Evolutionary conservation across 805 yeast species (phyloP).

Genomic region (Hanseniaspora clermontiae): DNA sequence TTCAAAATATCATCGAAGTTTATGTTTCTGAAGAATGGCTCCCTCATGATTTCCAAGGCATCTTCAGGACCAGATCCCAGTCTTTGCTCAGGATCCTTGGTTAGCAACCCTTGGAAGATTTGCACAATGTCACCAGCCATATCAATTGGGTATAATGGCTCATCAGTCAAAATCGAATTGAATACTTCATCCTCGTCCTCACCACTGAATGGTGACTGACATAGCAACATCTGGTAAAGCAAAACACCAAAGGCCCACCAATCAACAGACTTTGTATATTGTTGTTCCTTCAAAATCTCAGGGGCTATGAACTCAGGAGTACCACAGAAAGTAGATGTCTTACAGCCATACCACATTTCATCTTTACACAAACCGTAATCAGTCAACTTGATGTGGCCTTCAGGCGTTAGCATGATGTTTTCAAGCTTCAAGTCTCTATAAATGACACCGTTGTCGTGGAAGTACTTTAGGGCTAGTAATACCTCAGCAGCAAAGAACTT

Average conservation of each 20-base stretch:
- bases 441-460: slow-evolving; percentile 91
- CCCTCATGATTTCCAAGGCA: slow-evolving; percentile 89
- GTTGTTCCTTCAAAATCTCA: slow-evolving; percentile 84
- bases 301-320: slow-evolving; percentile 99
- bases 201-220: slow-evolving; percentile 95
- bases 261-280: slow-evolving; percentile 87
- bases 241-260: slow-evolving; percentile 99
- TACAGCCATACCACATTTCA: slow-evolving; percentile 70
- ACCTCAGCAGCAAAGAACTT: slow-evolving; percentile 97
- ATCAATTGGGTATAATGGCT: slow-evolving; percentile 89
- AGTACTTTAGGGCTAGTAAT: slow-evolving; percentile 73
- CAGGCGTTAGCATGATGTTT: slow-evolving; percentile 74
- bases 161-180: slow-evolving; percentile 91
- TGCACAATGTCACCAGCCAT: slow-evolving; percentile 96
- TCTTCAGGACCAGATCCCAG: slow-evolving; percentile 80
- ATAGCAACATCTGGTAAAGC: slow-evolving; percentile 87
- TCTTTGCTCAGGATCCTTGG: slow-evolving; percentile 76
- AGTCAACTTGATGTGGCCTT: slow-evolving; percentile 91
- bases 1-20: slow-evolving; percentile 75
- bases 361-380: slow-evolving; percentile 97
- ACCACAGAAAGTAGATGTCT: slow-evolving; percentile 93
- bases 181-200: slow-evolving; percentile 95
- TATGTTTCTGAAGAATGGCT: slow-evolving; percentile 82
- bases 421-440: slow-evolving; percentile 94
- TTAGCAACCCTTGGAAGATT: slow-evolving; percentile 75